Evolutionary conservation across 1,284 basidiomycete genomes (phyloP).

Genomic region (Amylostereum areolatum): DNA sequence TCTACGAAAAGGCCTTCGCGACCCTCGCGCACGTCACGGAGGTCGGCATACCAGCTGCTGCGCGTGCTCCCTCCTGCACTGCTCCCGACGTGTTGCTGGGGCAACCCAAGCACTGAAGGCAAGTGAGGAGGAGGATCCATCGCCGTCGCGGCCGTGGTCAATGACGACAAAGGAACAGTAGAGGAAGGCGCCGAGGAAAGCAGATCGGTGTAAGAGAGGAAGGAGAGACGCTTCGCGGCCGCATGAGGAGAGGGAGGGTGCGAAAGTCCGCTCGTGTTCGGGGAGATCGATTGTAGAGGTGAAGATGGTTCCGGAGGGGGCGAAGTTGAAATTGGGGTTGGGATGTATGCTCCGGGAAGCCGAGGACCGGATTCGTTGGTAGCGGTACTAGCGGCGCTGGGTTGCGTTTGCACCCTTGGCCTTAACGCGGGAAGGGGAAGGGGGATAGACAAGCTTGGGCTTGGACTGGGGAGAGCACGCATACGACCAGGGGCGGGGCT

Average conservation of each 20-base stretch:
- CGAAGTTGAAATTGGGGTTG: slow-evolving; percentile 28
- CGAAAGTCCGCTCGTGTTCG: slow-evolving; percentile 25
- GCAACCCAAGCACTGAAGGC: slow-evolving; percentile 44
- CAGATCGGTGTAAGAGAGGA: slow-evolving; percentile 82
- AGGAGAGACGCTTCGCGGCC: slow-evolving; percentile 66
- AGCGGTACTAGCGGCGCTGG: slow-evolving; percentile 8
- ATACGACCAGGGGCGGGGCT: slow-evolving; percentile 27
- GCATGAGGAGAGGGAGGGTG: slow-evolving; percentile 52
- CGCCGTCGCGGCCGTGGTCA: slow-evolving; percentile 52
- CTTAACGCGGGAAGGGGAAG: slow-evolving; percentile 19
- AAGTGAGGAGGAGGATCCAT: slow-evolving; percentile 63
- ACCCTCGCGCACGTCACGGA: slow-evolving; percentile 22
- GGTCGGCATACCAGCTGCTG: slow-evolving; percentile 16
- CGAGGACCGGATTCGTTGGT: slow-evolving; percentile 7
- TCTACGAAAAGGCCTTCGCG: slow-evolving; percentile 34
- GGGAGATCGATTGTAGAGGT: slow-evolving; percentile 3
- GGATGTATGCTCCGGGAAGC: slow-evolving; percentile 3
- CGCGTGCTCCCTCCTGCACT: slow-evolving; percentile 18
- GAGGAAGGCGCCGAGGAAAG: slow-evolving; percentile 70
- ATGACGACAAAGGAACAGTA: slow-evolving; percentile 62
- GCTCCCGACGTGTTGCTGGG: slow-evolving; percentile 18
- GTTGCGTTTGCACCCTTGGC: slow-evolving; percentile 17
- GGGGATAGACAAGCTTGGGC: slow-evolving; percentile 19
- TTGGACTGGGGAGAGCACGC: slow-evolving; percentile 22
- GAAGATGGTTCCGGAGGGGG: slow-evolving; percentile 22